Evolutionary conservation across 192 early-diverging fungal genomes (phyloP), one percentile per base, ranked within the genome.

Genomic region (Pilaira anomala): DNA sequence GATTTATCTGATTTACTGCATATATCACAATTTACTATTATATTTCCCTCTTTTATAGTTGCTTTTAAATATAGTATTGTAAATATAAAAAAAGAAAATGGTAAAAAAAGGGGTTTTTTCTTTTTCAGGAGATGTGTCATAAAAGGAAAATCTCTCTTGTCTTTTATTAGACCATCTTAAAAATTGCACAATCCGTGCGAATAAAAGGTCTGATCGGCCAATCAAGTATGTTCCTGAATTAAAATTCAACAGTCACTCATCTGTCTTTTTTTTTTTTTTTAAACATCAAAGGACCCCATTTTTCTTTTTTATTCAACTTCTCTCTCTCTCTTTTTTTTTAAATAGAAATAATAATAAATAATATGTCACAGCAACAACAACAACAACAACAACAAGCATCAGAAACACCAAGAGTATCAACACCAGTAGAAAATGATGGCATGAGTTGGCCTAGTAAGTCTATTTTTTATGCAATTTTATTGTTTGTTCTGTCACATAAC

Each of bases 381-480:
- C n/a, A n/a, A n/a, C n/a, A n/a, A n/a, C n/a, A n/a, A n/a, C n/a
- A n/a, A n/a, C n/a, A n/a, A n/a, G n/a, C n/a, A n/a, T n/a, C n/a
- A 18, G 49, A 41, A 52, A 18, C 9, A 16, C 52, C 33, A 19
- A 29, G 57, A 16, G 28, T 29, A 49, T 16, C 49, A 24, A 69
- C 80, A 5, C 77, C 85, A 7, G 80, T 89, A 24, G 83, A 88
- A 49, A 74, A 87, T 42, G 82, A 90, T 53, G 90, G 90, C 11
- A 76, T 92, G 50, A 91, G 87, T 66, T 92, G 88, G 83, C 90
- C 90, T 45, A 90, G 90, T 92, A 87, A 77, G 81, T 83, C n/a
- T n/a, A n/a, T n/a, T n/a, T 48, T 40, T 16, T 60, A 25, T 18
- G 44, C 22, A 51, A 3, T 13, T 46, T 18, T 29, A 18, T 33